Evolutionary conservation across 257 asterid genomes (phyloP).

Genomic region (Fraxinus americana): DNA sequence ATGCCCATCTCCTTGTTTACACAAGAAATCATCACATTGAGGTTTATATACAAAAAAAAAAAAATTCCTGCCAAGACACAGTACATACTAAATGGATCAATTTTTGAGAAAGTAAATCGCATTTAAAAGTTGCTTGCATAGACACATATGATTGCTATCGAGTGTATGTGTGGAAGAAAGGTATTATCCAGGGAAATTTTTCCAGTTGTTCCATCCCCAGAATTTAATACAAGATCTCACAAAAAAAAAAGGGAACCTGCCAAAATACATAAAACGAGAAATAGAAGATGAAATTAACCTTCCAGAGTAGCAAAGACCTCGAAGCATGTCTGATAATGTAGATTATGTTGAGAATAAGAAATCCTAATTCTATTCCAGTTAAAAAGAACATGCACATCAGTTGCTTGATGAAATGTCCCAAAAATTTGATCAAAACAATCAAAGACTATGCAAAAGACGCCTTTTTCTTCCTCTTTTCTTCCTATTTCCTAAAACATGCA

Average conservation of each 20-base stretch:
- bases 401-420: not conserved
- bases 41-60: not conserved
- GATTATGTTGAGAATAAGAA: too few relatives aligned
- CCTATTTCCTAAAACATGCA: not conserved
- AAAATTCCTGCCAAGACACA: not conserved
- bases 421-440: not conserved
- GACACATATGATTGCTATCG: not conserved
- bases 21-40: not conserved
- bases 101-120: not conserved
- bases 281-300: slow-evolving; percentile 46
- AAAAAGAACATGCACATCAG: not conserved
- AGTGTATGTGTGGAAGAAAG: not conserved
- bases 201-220: not conserved
- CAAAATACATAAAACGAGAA: not conserved
- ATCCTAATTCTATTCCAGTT: too few relatives aligned
- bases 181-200: not conserved
- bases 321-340: slow-evolving; percentile 29
- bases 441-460: not conserved
- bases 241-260: not conserved
- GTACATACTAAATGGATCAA: not conserved
- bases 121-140: not conserved
- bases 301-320: slow-evolving; percentile 88
- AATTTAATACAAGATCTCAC: slow-evolving; percentile 1
- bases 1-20: slow-evolving; percentile 6
- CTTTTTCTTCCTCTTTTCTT: not conserved